Conservation (phyloP, 768 basidiomycete species). For the Auriscalpium vulgare region DNA sequence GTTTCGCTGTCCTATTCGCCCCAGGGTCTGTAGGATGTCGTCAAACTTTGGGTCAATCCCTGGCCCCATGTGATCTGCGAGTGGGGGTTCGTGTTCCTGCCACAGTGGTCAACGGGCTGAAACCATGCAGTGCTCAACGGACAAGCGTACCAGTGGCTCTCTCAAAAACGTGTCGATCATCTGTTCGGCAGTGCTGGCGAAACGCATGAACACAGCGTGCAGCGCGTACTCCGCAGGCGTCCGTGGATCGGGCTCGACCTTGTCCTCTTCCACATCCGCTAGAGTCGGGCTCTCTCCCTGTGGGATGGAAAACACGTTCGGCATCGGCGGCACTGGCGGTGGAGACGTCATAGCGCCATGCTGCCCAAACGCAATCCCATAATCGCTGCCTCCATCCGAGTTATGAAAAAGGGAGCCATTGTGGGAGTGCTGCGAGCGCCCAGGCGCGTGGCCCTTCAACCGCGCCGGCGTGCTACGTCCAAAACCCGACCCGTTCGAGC, state of each 20-base stretch:
- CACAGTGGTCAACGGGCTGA: neutral
- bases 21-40: constrained; percentile 75
- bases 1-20: constrained; percentile 78
- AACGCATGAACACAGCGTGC: constrained; percentile 82
- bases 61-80: constrained; percentile 62
- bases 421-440: constrained; percentile 73
- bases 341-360: constrained; percentile 41
- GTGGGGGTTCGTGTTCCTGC: constrained; percentile 63
- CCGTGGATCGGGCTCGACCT: constrained; percentile 60
- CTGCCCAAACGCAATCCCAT: constrained; percentile 31
- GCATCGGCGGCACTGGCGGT: constrained; percentile 74
- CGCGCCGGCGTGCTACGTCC: constrained; percentile 32
- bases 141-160: constrained; percentile 51
- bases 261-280: constrained; percentile 46
- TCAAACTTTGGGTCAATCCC: constrained; percentile 76
- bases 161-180: constrained; percentile 74
- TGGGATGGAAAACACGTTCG: constrained; percentile 38
- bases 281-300: constrained; percentile 43
- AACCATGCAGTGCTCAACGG: neutral
- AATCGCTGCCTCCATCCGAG: constrained; percentile 69
- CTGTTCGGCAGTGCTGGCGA: constrained; percentile 69
- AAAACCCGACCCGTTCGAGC: constrained; percentile 35
- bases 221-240: constrained; percentile 86
- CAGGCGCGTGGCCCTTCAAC: constrained; percentile 48
- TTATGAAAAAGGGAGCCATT: constrained; percentile 65